Evolutionary conservation across 1,139 yeast species (phyloP), one percentile per base, ranked within the genome.

Genomic region (Blastobotrys serpentis): DNA sequence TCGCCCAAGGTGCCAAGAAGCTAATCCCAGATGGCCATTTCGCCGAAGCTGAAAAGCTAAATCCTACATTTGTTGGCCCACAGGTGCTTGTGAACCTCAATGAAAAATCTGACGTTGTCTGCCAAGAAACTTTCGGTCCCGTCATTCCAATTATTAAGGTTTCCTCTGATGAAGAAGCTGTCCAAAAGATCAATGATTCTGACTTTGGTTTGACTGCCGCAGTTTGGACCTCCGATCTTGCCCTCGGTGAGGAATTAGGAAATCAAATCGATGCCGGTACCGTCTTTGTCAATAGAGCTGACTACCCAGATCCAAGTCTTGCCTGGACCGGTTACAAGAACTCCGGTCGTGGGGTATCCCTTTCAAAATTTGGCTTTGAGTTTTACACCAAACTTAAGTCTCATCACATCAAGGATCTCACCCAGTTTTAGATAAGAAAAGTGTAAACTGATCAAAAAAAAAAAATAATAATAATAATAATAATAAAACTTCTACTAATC

Each of bases 281-380:
- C 54, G 81, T 86, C 52, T 88, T 88, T 84, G 81, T 86, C 61
- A 86, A 88, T 74, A 79, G 92, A 7, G 82, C 94, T 42, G 89
- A 88, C 64, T 90, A 85, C 66, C 85, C 88, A 36, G 94, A 84
- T 61, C 73, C 78, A 41, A 80, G 79, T 54, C 77, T 86, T 53
- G 96, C 96, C 51, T 88, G 90, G 71, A 95, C 96, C 56, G 86
- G 86, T 39, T 77, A 74, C 62, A 87, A 88, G 71, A 74, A 80
- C 79, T 80, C 88, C 62, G 96, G 96, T 53, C 78, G 87, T 50
- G 96, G 96, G 1, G 69, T 67, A 10, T 58, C 68, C 13, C 55
- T 68, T 30, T 57, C 67, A 22, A 59, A 59, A 41, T 66, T 53
- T 48, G 72, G 71, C 4, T 68, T 60, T 49, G 68, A 59, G 43